Evolutionary conservation across 2,329 filamentous ascomycete species (phyloP).

Genomic region (Graphilbum fragrans): DNA sequence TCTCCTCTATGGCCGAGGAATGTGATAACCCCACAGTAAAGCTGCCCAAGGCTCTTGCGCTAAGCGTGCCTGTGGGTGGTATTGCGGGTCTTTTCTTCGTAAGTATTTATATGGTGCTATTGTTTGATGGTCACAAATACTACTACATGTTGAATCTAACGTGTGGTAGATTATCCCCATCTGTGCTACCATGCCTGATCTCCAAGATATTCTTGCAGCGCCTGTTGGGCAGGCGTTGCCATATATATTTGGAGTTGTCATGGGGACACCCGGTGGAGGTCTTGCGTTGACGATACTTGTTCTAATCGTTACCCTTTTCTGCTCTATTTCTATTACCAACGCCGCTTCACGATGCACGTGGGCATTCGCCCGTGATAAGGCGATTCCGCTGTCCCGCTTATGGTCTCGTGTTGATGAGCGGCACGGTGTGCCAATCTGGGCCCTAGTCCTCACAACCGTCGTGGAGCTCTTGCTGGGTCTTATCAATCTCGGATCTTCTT

Average conservation of each 20-base stretch:
- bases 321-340: slow-evolving; percentile 19
- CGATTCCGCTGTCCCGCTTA: slow-evolving; percentile 21
- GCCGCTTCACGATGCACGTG: slow-evolving; percentile 14
- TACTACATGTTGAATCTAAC: neutral
- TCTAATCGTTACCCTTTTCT: slow-evolving; percentile 29
- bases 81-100: slow-evolving; percentile 7
- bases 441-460: slow-evolving; percentile 16
- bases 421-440: slow-evolving; percentile 21
- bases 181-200: slow-evolving; percentile 39
- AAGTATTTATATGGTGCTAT: slow-evolving; percentile 9
- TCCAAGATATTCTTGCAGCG: slow-evolving; percentile 26
- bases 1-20: slow-evolving; percentile 8
- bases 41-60: slow-evolving; percentile 3
- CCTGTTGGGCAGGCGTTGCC: slow-evolving; percentile 29
- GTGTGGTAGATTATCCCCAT: slow-evolving; percentile 32
- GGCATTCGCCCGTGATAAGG: slow-evolving; percentile 23
- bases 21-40: slow-evolving; percentile 5
- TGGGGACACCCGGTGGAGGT: slow-evolving; percentile 24
- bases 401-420: slow-evolving; percentile 24
- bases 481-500: slow-evolving; percentile 28
- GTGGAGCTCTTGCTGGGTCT: slow-evolving; percentile 26
- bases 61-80: slow-evolving; percentile 5
- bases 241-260: slow-evolving; percentile 33
- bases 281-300: slow-evolving; percentile 28
- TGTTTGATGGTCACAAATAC: neutral